Percentiles rank a stretch among this genome's conserved stretches.
phyloP scores from a whole-genome alignment of 345 rosid species.

The Eucalyptus curtisii region DNA sequence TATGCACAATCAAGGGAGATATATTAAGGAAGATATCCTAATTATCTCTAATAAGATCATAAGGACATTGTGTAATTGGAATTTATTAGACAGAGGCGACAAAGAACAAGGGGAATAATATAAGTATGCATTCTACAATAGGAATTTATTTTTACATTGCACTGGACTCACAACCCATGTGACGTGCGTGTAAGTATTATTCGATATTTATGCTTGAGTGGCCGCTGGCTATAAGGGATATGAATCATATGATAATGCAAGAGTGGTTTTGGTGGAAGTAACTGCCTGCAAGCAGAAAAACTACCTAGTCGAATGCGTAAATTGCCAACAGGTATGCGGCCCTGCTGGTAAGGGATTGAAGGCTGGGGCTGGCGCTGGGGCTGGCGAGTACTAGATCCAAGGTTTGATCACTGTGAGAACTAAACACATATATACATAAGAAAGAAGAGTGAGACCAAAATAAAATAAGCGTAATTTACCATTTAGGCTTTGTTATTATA shows the following conservation, averaged over 20 bases:
- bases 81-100: rapidly evolving
- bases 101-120: too few relatives aligned
- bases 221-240: neutral
- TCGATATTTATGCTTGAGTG: neutral
- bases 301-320: neutral
- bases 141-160: neutral
- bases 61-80: neutral
- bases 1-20: neutral
- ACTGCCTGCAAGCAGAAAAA: neutral
- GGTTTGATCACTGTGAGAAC: too few relatives aligned
- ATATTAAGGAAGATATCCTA: neutral
- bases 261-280: neutral
- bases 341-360: too few relatives aligned
- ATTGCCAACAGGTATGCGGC: too few relatives aligned
- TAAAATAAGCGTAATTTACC: neutral
- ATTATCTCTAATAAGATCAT: too few relatives aligned
- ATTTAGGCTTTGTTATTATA: neutral
- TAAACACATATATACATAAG: too few relatives aligned
- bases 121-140: neutral
- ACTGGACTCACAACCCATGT: neutral
- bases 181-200: neutral
- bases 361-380: too few relatives aligned
- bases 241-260: neutral
- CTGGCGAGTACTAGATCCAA: too few relatives aligned
- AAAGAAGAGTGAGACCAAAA: too few relatives aligned